Percentiles rank a stretch among this genome's conserved stretches.
phyloP scores from a whole-genome alignment of 306 rosid genomes.

The Citrullus colocynthis region DNA sequence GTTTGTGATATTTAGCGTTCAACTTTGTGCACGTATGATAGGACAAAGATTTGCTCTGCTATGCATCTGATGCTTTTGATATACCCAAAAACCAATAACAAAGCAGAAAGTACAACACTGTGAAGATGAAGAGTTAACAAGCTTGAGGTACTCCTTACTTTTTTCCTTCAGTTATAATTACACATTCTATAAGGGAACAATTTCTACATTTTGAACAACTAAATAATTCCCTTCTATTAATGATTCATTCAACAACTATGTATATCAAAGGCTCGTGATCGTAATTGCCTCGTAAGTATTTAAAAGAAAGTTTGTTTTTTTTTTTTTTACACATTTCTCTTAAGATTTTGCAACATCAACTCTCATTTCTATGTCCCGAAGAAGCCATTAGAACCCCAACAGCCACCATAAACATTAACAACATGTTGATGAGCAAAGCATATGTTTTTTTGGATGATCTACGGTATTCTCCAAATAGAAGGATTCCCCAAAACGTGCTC shows the following conservation, averaged over 20 bases:
- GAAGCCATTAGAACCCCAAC: neutral
- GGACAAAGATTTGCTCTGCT: too few species aligned
- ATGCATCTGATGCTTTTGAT: too few species aligned
- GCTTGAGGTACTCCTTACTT: too few species aligned
- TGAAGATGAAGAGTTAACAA: too few species aligned
- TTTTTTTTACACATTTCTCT: neutral
- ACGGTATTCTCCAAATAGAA: neutral
- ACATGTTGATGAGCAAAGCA: neutral
- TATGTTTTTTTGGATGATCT: neutral
- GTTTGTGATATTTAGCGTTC: too few species aligned
- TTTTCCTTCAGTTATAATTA: too few species aligned
- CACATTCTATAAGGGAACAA: neutral
- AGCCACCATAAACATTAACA: neutral
- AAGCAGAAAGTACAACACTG: too few species aligned
- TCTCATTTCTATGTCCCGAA: neutral
- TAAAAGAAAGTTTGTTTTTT: neutral
- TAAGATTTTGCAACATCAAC: neutral
- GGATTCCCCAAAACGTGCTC: neutral
- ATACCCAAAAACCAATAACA: too few species aligned
- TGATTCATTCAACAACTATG: neutral
- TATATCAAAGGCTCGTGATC: neutral
- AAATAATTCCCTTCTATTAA: neutral
- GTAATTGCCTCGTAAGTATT: neutral
- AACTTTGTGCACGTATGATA: too few species aligned
- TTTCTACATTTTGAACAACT: neutral